Percentiles rank a stretch among this genome's conserved stretches.
phyloP scores from a whole-genome alignment of 306 rosid species.

The Crotalaria pallida region DNA sequence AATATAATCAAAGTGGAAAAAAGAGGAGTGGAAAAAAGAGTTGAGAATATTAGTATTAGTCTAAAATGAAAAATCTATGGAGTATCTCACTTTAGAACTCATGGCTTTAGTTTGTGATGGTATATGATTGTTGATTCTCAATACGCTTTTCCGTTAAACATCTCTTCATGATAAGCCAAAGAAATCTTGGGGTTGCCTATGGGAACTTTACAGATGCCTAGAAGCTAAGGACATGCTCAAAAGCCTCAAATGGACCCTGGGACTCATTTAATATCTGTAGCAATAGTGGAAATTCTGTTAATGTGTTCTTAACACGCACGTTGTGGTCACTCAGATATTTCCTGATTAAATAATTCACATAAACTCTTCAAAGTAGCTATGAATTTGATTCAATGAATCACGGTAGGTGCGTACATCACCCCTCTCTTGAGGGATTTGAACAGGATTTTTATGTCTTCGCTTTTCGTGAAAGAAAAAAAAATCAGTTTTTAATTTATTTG shows the following conservation, averaged over 20 bases:
- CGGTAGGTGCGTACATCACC: background rate
- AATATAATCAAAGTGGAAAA: too few species aligned
- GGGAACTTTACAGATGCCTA: background rate
- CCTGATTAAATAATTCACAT: background rate
- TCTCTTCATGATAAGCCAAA: background rate
- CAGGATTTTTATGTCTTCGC: background rate
- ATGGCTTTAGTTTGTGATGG: background rate
- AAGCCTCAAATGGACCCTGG: background rate
- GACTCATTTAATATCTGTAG: background rate
- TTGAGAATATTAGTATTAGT: too few species aligned
- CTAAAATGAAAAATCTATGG: too few species aligned
- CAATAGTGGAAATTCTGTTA: background rate
- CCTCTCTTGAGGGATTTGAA: background rate
- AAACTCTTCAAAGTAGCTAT: background rate
- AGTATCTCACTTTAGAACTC: background rate
- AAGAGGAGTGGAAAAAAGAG: too few species aligned
- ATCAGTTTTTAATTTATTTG: too few species aligned
- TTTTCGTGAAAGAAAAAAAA: background rate
- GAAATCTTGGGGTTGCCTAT: background rate
- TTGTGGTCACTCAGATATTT: background rate
- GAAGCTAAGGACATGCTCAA: background rate
- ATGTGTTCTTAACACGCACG: background rate
- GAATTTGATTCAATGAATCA: conserved; percentile 12
- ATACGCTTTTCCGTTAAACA: background rate
- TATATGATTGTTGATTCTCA: background rate